Evolutionary conservation across 495 filamentous ascomycete species (phyloP), one percentile per base, ranked within the genome.

Genomic region (Daldinia caldariorum): DNA sequence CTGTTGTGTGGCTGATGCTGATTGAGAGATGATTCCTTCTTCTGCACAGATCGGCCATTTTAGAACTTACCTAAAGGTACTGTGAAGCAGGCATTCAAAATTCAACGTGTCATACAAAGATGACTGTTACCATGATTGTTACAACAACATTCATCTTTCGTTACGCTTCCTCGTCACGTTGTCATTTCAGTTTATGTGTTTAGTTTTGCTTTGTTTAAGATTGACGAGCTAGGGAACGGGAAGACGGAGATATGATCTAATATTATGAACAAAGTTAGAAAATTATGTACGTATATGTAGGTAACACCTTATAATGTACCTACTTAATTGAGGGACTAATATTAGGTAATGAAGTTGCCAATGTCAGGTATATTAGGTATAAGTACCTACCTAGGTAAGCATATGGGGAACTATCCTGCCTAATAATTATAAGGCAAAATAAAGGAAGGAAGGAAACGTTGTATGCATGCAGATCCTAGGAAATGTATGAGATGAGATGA

Each of bases 1-100:
- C 55, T 63, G 57, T 74, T 67, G 53, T 71, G 74, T 76, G 74
- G 74, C 74, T 76, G 71, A 71, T 70, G 66, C 69, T 74, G 73
- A 74, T 74, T 71, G 63, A 69, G 66, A 72, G 61, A 66, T 61
- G 58, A 54, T 43, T 57, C 63, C 63, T 43, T 50, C 54, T 53
- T 39, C 45, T 72, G 65, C 32, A 51, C 58, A 26, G 61, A 72
- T 69, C 61, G 70, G 65, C 66, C 64, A 64, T 35, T 49, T 61
- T 47, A 38, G 37, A 49, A 51, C 29, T 55, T 63, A 58, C n/a
- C n/a, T n/a, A n/a, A n/a, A n/a, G 26, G 26, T 26, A 26, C 39
- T 12, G 14, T 55, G 39, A 55, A 66, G 49, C 26, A 53, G 5
- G 29, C 0, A 31, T 53, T 53, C 6, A 47, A 20, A 16, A 22